Evolutionary conservation across 768 basidiomycete genomes (phyloP).

Genomic region (Suillus decipiens): DNA sequence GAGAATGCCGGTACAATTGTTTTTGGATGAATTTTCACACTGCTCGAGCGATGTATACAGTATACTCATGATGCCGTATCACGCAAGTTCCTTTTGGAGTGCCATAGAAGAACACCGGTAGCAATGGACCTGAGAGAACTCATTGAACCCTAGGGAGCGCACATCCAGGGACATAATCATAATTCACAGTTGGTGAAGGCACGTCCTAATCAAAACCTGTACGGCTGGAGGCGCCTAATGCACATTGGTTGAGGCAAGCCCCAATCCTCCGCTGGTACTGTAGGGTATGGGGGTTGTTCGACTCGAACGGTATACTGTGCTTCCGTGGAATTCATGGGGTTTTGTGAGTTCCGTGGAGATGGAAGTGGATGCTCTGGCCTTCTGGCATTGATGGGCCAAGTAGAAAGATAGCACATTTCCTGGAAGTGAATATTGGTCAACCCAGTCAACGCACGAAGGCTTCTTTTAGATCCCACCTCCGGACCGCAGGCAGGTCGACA

Average conservation of each 20-base stretch:
- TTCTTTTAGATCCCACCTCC: constrained; percentile 6
- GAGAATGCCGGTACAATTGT: no score
- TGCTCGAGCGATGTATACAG: no score
- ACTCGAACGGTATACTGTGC: background rate
- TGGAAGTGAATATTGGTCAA: constrained; percentile 1
- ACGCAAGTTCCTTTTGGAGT: no score
- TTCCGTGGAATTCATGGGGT: background rate
- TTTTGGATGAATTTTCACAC: no score
- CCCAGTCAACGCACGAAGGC: background rate
- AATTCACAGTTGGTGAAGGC: background rate
- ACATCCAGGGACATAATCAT: background rate
- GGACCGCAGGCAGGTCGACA: constrained; percentile 19
- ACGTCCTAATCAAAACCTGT: background rate
- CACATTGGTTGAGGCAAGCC: constrained; percentile 25
- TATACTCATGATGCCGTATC: no score
- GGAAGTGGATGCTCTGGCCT: background rate
- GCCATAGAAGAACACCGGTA: no score
- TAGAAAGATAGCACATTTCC: constrained; percentile 31
- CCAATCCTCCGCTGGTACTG: constrained; percentile 18
- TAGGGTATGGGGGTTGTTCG: background rate
- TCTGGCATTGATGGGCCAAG: constrained; percentile 20
- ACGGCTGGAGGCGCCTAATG: constrained; percentile 17
- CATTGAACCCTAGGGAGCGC: background rate
- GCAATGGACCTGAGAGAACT: no score
- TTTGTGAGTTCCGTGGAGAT: background rate